Evolutionary conservation across 495 filamentous ascomycete genomes (phyloP), one percentile per base, ranked within the genome.

Genomic region (Penicillium verhagenii): DNA sequence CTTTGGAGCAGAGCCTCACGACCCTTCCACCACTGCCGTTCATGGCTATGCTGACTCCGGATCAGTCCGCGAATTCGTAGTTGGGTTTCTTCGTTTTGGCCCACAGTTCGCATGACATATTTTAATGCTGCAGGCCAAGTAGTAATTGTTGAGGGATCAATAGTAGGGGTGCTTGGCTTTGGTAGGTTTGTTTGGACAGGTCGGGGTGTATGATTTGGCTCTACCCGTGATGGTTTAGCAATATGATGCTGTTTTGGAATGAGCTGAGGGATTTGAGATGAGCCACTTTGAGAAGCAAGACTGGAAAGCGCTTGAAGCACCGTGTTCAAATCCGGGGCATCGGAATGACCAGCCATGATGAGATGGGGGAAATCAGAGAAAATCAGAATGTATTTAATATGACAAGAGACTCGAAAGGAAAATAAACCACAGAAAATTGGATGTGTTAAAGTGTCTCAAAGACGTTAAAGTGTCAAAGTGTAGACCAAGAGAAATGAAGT

Each of bases 111-210:
- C 71, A 79, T 87, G 6, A 89, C 75, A 72, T 83, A 80, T 53
- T 77, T 76, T 13, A 89, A 69, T 9, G 82, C 87, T 13, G 77
- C 61, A 16, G 79, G 78, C 84, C 85, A 91, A 43, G 86, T 81
- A 1, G 78, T 85, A 53, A 91, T 87, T 13, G 71, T 79, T 19
- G 81, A 68, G n/a, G 84, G 74, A 60, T 84, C 79, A 18, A 42
- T 14, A 19, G 57, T 49, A 16, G 52, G 21, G 11, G 63, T 50
- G 43, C 35, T 48, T 14, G 33, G 33, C 33, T 35, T 35, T 18
- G 53, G 28, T 55, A 54, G 51, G 35, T 31, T 38, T 48, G 37
- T 20, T 18, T 50, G 21, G 21, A 26, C 43, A 13, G 43, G 44
- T 21, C 44, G 55, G 19, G 59, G 43, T 37, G 56, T 52, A 46